Conservation (phyloP, 345 rosid species). For the Ceriops decandra region DNA sequence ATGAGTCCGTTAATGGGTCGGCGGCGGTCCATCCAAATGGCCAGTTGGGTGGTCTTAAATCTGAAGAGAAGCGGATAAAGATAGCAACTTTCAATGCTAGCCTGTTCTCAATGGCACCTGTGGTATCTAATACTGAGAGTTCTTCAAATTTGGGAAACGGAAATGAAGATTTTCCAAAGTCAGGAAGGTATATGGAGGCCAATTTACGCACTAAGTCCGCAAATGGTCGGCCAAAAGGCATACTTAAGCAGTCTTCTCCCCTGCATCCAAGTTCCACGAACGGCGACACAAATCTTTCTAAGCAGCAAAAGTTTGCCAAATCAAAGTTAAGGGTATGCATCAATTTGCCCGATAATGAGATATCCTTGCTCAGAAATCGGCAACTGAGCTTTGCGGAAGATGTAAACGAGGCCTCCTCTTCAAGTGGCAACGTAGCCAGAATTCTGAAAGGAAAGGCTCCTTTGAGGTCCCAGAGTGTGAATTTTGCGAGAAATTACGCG, state of each 20-base stretch:
- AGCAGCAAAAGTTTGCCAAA: constrained; percentile 54
- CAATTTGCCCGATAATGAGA: constrained; percentile 91
- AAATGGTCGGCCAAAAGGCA: constrained; percentile 69
- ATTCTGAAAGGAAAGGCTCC: constrained; percentile 41
- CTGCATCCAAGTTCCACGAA: constrained; percentile 39
- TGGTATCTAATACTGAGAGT: constrained; percentile 45
- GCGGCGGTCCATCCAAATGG: constrained; percentile 46
- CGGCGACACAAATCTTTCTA: constrained; percentile 30
- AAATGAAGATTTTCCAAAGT: constrained; percentile 16
- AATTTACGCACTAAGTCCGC: constrained; percentile 44
- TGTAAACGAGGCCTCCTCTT: constrained; percentile 31
- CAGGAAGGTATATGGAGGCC: constrained; percentile 8
- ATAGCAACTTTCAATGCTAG: constrained; percentile 90
- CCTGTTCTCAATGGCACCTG: constrained; percentile 93
- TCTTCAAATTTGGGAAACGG: constrained; percentile 30
- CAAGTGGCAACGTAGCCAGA: constrained; percentile 7
- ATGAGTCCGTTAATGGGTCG: constrained; percentile 21
- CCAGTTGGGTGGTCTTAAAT: constrained; percentile 22
- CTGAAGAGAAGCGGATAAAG: constrained; percentile 44
- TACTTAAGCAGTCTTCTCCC: constrained; percentile 76
- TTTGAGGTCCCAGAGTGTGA: constrained; percentile 32
- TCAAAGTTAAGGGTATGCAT: constrained; percentile 87
- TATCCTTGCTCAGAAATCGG: constrained; percentile 57
- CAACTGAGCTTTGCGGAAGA: constrained; percentile 53
- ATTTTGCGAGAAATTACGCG: constrained; percentile 17